Evolutionary conservation across 1,284 basidiomycete genomes (phyloP), one percentile per base, ranked within the genome.

Genomic region (Apiotrichum akiyoshidainum): DNA sequence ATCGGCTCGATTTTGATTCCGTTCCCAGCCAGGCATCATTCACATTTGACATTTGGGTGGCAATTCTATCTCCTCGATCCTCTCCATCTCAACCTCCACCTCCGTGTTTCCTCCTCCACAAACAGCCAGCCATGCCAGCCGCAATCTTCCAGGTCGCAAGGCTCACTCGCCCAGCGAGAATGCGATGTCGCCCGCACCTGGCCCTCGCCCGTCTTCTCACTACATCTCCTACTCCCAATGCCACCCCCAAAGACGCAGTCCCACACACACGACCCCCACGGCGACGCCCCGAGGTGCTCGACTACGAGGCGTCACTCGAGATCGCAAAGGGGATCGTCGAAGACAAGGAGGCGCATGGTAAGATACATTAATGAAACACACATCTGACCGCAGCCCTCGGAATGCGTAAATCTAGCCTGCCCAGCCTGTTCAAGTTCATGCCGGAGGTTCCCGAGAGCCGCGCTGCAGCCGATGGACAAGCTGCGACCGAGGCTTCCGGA

Each of bases 401-500:
- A 10, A 55, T 54, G 53, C 44, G 57, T 21, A 46, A 45, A 26
- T 52, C 58, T 0, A 54, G 50, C 34, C 55, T 69, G 13, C 68
- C 68, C 2, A 62, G 59, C 21, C 46, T 70, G 40, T 50, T 57
- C 52, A 61, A 65, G 46, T 54, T 50, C 37, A 59, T 60, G 54
- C 49, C 61, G 0, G 59, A 49, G 19, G 54, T 52, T n/a, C 22
- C 22, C 14, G 52, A 34, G 14, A 40, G 14, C 3, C 35, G n/a
- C 12, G 33, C 17, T 21, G 19, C 48, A n/a, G 19, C 19, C 2
- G 42, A 22, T 10, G 8, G 10, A 8, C 17, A 8, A 8, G 6
- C 42, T 9, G 33, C 26, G 41, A 6, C 46, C 13, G 54, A 41
- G 9, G 22, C 54, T 11, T 47, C 33, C 0, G 49, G 37, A 7